A percentile compares a stretch with the other conserved stretches of the same genome.
These are phyloP conservation scores for Rubus parviflorus DNA, from an alignment of 306 rosid species.

Conservation along the genomic window DNA sequence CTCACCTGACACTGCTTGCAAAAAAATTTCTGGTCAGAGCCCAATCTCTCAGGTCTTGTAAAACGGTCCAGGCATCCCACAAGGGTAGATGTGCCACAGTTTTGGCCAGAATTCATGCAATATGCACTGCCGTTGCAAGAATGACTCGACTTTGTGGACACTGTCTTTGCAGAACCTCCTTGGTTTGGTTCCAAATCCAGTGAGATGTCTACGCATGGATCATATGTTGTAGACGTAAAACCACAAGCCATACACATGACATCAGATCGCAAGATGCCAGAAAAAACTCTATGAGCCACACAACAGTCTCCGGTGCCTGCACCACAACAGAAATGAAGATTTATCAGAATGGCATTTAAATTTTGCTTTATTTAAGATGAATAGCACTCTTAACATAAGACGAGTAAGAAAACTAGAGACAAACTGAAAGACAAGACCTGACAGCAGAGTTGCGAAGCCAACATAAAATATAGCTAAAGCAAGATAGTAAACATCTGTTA, in stretches of 20 bases:
- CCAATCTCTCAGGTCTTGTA: conserved; percentile 87
- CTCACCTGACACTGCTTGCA: conserved; percentile 89
- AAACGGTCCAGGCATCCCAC: conserved; percentile 87
- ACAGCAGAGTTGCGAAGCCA: neutral
- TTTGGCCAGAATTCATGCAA: conserved; percentile 47
- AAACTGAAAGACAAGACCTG: neutral
- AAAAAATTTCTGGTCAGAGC: conserved; percentile 89
- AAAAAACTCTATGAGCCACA: conserved; percentile 87
- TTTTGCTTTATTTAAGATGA: neutral
- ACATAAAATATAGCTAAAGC: neutral
- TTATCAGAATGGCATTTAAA: neutral
- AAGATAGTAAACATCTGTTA: no score
- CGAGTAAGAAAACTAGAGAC: neutral
- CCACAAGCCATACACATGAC: conserved; percentile 96
- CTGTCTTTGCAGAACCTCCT: conserved; percentile 57
- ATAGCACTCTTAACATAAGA: neutral
- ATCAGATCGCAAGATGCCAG: conserved; percentile 91
- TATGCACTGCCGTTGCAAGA: conserved; percentile 70
- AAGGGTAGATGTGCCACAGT: conserved; percentile 60
- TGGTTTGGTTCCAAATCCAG: conserved; percentile 81
- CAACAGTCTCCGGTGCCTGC: conserved; percentile 95
- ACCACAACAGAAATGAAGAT: conserved; percentile 33
- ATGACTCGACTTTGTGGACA: conserved; percentile 48
- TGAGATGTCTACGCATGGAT: conserved; percentile 90
- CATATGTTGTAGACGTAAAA: conserved; percentile 93